phyloP scores from a whole-genome alignment of 768 basidiomycete species.

The Hydnomerulius pinastri region DNA sequence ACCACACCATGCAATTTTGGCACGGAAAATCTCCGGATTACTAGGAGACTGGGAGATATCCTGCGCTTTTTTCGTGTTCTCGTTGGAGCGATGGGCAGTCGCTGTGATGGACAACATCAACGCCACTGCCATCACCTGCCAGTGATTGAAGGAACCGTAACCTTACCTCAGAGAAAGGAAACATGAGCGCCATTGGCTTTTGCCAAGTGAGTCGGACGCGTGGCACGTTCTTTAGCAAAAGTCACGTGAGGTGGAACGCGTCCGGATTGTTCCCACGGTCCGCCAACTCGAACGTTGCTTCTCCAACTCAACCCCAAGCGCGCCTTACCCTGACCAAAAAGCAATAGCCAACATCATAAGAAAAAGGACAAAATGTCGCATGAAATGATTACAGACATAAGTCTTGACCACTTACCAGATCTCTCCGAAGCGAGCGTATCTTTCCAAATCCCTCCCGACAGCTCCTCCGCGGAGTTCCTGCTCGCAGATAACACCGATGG shows the following conservation, averaged over 20 bases:
- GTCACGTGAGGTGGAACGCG: conserved; percentile 33
- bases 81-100: not conserved
- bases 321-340: not conserved
- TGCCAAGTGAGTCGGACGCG: not conserved
- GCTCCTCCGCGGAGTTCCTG: conserved; percentile 32
- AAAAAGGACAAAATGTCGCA: conserved; percentile 14
- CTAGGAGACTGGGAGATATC: not conserved
- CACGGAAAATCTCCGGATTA: too few species aligned
- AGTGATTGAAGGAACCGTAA: not conserved
- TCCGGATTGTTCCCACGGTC: conserved; percentile 26
- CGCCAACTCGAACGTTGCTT: conserved; percentile 6
- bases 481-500: conserved; percentile 43
- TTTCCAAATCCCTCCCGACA: conserved; percentile 52
- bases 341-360: too few species aligned
- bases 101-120: not conserved
- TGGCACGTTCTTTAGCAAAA: not conserved
- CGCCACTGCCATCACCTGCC: not conserved
- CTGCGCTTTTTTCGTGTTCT: not conserved
- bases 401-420: conserved; percentile 57
- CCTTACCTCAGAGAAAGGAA: too few species aligned
- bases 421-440: conserved; percentile 44
- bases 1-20: too few species aligned
- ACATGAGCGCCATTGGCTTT: not conserved
- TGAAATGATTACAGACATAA: conserved; percentile 41
- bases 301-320: not conserved